A percentile compares a stretch with the other conserved stretches of the same genome.
Conservation (phyloP, 768 basidiomycete genomes). For the Russula olivacea region DNA sequence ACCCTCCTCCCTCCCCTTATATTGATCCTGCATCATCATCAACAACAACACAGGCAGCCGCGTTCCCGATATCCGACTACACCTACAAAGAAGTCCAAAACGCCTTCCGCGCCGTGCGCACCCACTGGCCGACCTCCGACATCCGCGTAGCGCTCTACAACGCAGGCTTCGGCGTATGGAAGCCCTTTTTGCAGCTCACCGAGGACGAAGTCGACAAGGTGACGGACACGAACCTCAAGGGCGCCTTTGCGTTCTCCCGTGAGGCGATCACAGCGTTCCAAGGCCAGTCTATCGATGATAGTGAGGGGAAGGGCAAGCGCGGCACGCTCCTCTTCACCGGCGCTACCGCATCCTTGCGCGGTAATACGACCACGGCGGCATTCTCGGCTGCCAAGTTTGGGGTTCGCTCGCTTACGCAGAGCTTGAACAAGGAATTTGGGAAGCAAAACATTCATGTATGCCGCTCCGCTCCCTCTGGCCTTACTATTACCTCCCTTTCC, state of each 20-base stretch:
- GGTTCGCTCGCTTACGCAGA: slow-evolving; percentile 39
- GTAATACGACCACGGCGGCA: slow-evolving; percentile 36
- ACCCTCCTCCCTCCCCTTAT: no score
- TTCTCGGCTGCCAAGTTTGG: slow-evolving; percentile 41
- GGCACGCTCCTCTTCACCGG: slow-evolving; percentile 43
- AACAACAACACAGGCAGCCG: slow-evolving; percentile 31
- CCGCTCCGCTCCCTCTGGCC: not conserved
- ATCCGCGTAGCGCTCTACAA: slow-evolving; percentile 40
- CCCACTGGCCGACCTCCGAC: slow-evolving; percentile 32
- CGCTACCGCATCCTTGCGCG: slow-evolving; percentile 39
- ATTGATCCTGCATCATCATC: not conserved
- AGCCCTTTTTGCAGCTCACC: slow-evolving; percentile 38
- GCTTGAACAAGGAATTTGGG: slow-evolving; percentile 41
- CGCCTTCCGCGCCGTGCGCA: slow-evolving; percentile 34
- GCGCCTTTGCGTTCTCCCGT: slow-evolving; percentile 38
- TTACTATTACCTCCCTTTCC: no score
- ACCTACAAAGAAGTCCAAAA: slow-evolving; percentile 29
- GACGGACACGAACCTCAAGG: slow-evolving; percentile 34
- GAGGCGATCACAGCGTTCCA: slow-evolving; percentile 34
- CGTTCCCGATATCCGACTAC: slow-evolving; percentile 37
- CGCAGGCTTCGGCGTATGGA: slow-evolving; percentile 34
- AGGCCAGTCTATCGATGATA: slow-evolving; percentile 30
- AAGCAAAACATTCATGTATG: slow-evolving; percentile 41
- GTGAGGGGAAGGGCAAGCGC: slow-evolving; percentile 31
- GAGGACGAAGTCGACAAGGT: slow-evolving; percentile 33